Percentiles rank a stretch among this genome's conserved stretches.
phyloP scores from a whole-genome alignment of 257 asterid species.

The Henckelia pumila region DNA sequence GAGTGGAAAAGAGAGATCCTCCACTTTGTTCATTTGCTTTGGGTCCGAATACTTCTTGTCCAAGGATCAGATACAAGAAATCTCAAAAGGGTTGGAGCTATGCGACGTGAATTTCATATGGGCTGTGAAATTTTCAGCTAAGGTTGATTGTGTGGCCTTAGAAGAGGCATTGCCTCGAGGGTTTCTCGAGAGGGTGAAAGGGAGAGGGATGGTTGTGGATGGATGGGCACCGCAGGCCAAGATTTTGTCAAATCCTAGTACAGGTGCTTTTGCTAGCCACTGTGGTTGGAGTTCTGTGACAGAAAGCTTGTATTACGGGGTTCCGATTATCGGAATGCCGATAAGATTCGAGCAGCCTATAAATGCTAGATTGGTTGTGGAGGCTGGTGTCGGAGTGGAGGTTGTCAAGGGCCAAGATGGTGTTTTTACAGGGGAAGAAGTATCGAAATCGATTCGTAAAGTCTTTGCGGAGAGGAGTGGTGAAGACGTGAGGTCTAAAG shows the following conservation, averaged over 20 bases:
- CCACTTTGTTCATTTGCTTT: constrained; percentile 31
- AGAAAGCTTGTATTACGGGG: constrained; percentile 36
- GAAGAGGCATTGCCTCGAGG: constrained; percentile 28
- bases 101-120: constrained; percentile 29
- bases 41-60: constrained; percentile 33
- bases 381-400: constrained; percentile 36
- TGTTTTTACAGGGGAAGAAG: constrained; percentile 26
- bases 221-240: constrained; percentile 34
- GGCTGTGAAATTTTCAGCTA: constrained; percentile 25
- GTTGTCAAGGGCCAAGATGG: constrained; percentile 34
- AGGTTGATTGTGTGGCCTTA: not conserved
- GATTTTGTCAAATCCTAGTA: constrained; percentile 20
- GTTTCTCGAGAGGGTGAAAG: constrained; percentile 28
- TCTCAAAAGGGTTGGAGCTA: constrained; percentile 31
- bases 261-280: constrained; percentile 37
- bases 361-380: constrained; percentile 31
- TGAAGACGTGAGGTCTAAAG: constrained; percentile 23
- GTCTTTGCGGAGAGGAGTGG: constrained; percentile 30
- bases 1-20: constrained; percentile 12
- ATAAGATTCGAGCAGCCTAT: constrained; percentile 32
- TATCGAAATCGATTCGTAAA: constrained; percentile 23
- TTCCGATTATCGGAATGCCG: constrained; percentile 40
- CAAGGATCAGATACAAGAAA: constrained; percentile 19
- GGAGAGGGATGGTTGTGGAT: constrained; percentile 21
- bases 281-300: constrained; percentile 44